Conservation (phyloP, 257 asterid genomes). For the Oldenlandia corymbosa region DNA sequence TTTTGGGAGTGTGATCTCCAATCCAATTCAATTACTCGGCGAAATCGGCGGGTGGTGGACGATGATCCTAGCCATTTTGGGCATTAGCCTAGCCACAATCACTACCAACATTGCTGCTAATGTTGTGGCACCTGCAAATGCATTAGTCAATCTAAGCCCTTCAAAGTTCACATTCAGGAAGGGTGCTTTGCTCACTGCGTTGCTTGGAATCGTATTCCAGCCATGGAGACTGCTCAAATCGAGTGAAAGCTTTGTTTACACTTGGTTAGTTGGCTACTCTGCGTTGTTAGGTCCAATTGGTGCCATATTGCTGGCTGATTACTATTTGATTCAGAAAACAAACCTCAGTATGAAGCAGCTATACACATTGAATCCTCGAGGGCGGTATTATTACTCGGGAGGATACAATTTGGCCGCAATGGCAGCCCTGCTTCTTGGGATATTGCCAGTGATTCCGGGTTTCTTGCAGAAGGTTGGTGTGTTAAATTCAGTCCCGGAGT, state of each 20-base stretch:
- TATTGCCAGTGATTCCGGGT: slow-evolving; percentile 88
- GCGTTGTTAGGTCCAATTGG: slow-evolving; percentile 84
- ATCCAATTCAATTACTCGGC: slow-evolving; percentile 68
- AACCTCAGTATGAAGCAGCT: slow-evolving; percentile 43
- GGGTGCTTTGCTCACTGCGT: slow-evolving; percentile 68
- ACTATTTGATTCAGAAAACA: slow-evolving; percentile 39
- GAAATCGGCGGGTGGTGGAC: slow-evolving; percentile 69
- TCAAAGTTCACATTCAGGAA: slow-evolving; percentile 54
- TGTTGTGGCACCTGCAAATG: slow-evolving; percentile 93
- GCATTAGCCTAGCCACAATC: slow-evolving; percentile 67
- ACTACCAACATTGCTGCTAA: slow-evolving; percentile 96
- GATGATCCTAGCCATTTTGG: slow-evolving; percentile 54
- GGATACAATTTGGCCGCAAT: slow-evolving; percentile 68
- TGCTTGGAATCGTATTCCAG: slow-evolving; percentile 71
- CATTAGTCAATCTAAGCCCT: slow-evolving; percentile 74
- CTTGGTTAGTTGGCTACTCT: slow-evolving; percentile 86
- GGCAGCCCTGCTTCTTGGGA: slow-evolving; percentile 50
- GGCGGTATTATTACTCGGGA: slow-evolving; percentile 56
- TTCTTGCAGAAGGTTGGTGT: slow-evolving; percentile 67
- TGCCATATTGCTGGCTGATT: slow-evolving; percentile 62
- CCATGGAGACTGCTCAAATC: slow-evolving; percentile 87
- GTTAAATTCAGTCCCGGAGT: slow-evolving; percentile 31
- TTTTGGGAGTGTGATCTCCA: slow-evolving; percentile 62
- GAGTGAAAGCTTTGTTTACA: slow-evolving; percentile 84
- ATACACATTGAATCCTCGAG: slow-evolving; percentile 47